These are phyloP conservation scores for Nitzschia sp. DNA, from an alignment of 108 stramenopile species.

Conservation along the genomic window DNA sequence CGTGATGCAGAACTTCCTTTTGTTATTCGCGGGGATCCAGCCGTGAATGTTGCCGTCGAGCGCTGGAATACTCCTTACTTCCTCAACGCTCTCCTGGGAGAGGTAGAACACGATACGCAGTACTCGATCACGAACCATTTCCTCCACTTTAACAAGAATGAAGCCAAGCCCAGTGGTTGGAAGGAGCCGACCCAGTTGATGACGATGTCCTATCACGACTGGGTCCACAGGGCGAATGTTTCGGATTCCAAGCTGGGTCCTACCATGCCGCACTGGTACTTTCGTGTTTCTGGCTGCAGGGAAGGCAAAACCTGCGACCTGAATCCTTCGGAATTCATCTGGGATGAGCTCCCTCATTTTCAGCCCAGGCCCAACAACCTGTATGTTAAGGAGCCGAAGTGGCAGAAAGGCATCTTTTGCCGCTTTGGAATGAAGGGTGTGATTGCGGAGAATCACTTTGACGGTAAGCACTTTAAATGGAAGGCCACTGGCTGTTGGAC, in stretches of 20 bases:
- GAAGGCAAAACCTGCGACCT: conserved; percentile 9
- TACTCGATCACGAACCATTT: conserved; percentile 89
- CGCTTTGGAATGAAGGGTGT: conserved; percentile 93
- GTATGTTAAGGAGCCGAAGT: conserved; percentile 49
- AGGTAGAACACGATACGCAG: conserved; percentile 65
- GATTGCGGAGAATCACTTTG: conserved; percentile 88
- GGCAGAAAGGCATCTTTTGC: conserved; percentile 76
- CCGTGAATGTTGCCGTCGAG: conserved; percentile 64
- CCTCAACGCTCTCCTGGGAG: conserved; percentile 68
- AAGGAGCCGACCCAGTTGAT: conserved; percentile 75
- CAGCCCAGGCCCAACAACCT: conserved; percentile 35
- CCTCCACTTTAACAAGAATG: conserved; percentile 77
- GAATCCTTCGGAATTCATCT: conserved; percentile 29
- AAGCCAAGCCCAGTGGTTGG: conserved; percentile 48
- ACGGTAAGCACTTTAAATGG: conserved; percentile 58
- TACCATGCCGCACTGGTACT: conserved; percentile 91
- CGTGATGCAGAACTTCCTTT: conserved; percentile 91
- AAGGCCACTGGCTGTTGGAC: too few relatives aligned
- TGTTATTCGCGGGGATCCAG: conserved; percentile 85
- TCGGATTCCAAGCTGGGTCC: conserved; percentile 59
- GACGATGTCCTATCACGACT: conserved; percentile 81
- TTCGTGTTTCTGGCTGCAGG: conserved; percentile 69
- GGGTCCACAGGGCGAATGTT: conserved; percentile 78
- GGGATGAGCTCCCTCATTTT: conserved; percentile 62
- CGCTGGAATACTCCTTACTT: conserved; percentile 90